Evolutionary conservation across 2,329 filamentous ascomycete species (phyloP).

Genomic region (Epicoccum nigrum): DNA sequence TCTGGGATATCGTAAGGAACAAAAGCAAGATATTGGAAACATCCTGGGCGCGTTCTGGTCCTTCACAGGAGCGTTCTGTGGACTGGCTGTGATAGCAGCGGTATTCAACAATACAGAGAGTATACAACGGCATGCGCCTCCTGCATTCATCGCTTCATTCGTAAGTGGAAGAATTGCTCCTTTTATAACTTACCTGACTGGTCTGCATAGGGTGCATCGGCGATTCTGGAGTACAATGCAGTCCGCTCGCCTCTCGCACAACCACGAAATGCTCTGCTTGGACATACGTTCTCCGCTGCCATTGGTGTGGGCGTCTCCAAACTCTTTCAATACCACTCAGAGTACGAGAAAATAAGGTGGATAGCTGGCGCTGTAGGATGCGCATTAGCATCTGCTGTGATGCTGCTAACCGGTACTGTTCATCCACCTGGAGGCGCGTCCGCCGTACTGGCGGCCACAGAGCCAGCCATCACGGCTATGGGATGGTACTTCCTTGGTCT

Average conservation of each 20-base stretch:
- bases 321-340: conserved; percentile 49
- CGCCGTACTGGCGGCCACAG: conserved; percentile 53
- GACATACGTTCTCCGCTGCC: conserved; percentile 54
- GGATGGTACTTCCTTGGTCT: conserved; percentile 55
- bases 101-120: conserved; percentile 50
- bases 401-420: conserved; percentile 56
- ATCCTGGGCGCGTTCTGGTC: conserved; percentile 52
- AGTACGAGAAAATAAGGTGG: conserved; percentile 51
- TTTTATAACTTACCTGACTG: background rate
- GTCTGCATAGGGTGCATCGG: conserved; percentile 50
- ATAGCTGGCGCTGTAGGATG: conserved; percentile 53
- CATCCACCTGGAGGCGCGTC: conserved; percentile 59
- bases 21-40: conserved; percentile 50
- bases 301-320: conserved; percentile 54
- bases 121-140: conserved; percentile 49
- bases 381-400: conserved; percentile 51
- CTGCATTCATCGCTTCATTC: conserved; percentile 52
- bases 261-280: conserved; percentile 54
- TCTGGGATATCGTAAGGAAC: conserved; percentile 56
- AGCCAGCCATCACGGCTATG: conserved; percentile 49
- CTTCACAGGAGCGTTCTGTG: conserved; percentile 52
- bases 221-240: conserved; percentile 56
- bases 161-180: conserved; percentile 32
- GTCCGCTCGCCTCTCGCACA: conserved; percentile 56
- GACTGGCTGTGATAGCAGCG: conserved; percentile 51